Conservation (phyloP, 495 filamentous ascomycete genomes). For the Podospora pseudocomata region DNA sequence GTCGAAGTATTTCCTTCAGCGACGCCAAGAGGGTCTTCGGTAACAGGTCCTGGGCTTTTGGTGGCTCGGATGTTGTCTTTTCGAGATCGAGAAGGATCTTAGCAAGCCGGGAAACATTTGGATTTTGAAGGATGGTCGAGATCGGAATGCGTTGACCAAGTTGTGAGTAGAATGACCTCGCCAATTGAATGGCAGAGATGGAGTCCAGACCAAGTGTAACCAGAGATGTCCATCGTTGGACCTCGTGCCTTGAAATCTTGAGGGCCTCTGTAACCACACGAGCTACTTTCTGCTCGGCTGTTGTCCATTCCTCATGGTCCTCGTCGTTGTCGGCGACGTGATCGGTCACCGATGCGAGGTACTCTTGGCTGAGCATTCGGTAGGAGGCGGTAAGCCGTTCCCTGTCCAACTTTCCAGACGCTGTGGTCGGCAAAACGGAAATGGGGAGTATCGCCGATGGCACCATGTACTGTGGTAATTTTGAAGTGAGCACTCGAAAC, state of each 20-base stretch:
- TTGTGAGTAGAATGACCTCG: constrained; percentile 45
- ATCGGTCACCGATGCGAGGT: constrained; percentile 25
- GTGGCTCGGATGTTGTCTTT: background rate
- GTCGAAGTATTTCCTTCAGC: constrained; percentile 33
- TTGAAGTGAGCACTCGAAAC: constrained; percentile 38
- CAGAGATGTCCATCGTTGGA: constrained; percentile 49
- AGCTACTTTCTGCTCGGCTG: constrained; percentile 49
- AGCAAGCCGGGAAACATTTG: constrained; percentile 56
- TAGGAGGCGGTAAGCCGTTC: constrained; percentile 21
- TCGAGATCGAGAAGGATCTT: constrained; percentile 23
- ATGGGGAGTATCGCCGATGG: constrained; percentile 66
- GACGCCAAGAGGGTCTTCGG: constrained; percentile 31
- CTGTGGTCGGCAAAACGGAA: constrained; percentile 57
- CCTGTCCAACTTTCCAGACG: constrained; percentile 60
- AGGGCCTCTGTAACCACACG: constrained; percentile 44
- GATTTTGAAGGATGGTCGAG: constrained; percentile 59
- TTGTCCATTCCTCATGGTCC: constrained; percentile 47
- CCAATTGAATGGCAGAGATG: constrained; percentile 69
- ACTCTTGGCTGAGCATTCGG: constrained; percentile 15
- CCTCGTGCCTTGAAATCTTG: constrained; percentile 49
- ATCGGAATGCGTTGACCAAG: constrained; percentile 51
- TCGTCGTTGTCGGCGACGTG: constrained; percentile 20
- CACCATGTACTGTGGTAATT: constrained; percentile 64
- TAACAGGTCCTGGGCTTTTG: constrained; percentile 31
- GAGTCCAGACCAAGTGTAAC: constrained; percentile 68